These are phyloP conservation scores for Plasmodium gaboni DNA, from an alignment of 169 alveolate genomes.

Conservation along the genomic window DNA sequence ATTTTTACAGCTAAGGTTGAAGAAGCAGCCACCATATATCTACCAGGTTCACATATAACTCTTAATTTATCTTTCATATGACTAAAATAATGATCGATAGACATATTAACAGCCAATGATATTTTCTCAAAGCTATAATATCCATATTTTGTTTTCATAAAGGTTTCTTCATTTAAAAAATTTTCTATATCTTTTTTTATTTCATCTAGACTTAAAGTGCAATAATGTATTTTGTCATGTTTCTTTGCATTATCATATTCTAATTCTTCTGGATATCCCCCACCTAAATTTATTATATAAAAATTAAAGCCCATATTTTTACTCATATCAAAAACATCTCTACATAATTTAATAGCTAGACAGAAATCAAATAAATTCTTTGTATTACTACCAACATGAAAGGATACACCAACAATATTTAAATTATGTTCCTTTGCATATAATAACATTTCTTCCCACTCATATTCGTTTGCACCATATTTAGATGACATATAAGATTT, in stretches of 20 bases:
- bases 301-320: slow-evolving; percentile 27
- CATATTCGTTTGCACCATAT: slow-evolving; percentile 73
- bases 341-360: slow-evolving; percentile 59
- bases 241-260: slow-evolving; percentile 43
- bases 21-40: slow-evolving; percentile 68
- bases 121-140: slow-evolving; percentile 63
- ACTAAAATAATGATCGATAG: slow-evolving; percentile 58
- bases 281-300: slow-evolving; percentile 60
- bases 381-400: slow-evolving; percentile 75
- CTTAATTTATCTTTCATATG: slow-evolving; percentile 22
- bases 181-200: slow-evolving; percentile 26
- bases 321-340: slow-evolving; percentile 36
- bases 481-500: slow-evolving; percentile 72
- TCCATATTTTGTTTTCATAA: slow-evolving; percentile 25
- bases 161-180: slow-evolving; percentile 35
- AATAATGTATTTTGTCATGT: slow-evolving; percentile 31
- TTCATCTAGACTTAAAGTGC: slow-evolving; percentile 32
- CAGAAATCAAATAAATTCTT: slow-evolving; percentile 58
- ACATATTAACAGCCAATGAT: slow-evolving; percentile 72
- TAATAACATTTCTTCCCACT: slow-evolving; percentile 36
- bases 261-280: slow-evolving; percentile 77
- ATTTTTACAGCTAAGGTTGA: slow-evolving; percentile 42
- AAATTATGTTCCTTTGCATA: slow-evolving; percentile 35
- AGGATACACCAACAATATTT: slow-evolving; percentile 57
- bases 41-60: slow-evolving; percentile 73